These are phyloP conservation scores for Phaeosphaeria sp. DNA, from an alignment of 2,329 filamentous ascomycete genomes.

Conservation along the genomic window DNA sequence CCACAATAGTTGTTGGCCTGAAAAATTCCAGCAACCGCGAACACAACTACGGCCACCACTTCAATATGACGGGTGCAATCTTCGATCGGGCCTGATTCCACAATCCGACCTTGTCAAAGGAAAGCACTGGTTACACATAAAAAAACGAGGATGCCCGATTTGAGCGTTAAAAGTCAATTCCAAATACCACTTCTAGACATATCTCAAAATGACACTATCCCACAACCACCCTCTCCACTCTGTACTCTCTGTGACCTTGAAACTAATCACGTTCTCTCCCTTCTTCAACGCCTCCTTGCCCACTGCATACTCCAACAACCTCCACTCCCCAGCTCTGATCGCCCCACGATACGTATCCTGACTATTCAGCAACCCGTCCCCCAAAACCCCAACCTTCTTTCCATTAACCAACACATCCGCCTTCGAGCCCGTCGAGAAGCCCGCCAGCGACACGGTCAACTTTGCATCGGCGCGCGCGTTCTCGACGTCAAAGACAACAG, in stretches of 20 bases:
- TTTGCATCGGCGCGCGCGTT: constrained; percentile 33
- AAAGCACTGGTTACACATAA: too few species aligned
- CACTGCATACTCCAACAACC: constrained; percentile 52
- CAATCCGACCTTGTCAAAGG: too few species aligned
- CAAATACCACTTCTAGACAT: too few species aligned
- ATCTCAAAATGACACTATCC: constrained; percentile 51
- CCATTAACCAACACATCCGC: constrained; percentile 53
- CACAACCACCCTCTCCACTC: constrained; percentile 53
- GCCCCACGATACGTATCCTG: constrained; percentile 57
- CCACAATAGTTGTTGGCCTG: too few species aligned
- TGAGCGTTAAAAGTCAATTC: too few species aligned
- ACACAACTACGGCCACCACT: too few species aligned
- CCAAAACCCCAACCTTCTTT: constrained; percentile 48
- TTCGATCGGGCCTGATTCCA: too few species aligned
- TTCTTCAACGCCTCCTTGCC: constrained; percentile 33
- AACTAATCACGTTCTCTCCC: constrained; percentile 47
- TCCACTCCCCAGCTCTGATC: constrained; percentile 57
- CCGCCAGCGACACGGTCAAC: constrained; percentile 54
- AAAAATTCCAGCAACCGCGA: too few species aligned
- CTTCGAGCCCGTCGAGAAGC: constrained; percentile 53
- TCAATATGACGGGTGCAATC: too few species aligned
- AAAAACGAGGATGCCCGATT: too few species aligned
- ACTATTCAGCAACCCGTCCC: constrained; percentile 49
- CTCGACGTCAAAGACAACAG: constrained; percentile 42
- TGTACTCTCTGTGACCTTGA: constrained; percentile 45